Evolutionary conservation across 169 alveolate genomes (phyloP), one percentile per base, ranked within the genome.

Genomic region (Babesia divergens): DNA sequence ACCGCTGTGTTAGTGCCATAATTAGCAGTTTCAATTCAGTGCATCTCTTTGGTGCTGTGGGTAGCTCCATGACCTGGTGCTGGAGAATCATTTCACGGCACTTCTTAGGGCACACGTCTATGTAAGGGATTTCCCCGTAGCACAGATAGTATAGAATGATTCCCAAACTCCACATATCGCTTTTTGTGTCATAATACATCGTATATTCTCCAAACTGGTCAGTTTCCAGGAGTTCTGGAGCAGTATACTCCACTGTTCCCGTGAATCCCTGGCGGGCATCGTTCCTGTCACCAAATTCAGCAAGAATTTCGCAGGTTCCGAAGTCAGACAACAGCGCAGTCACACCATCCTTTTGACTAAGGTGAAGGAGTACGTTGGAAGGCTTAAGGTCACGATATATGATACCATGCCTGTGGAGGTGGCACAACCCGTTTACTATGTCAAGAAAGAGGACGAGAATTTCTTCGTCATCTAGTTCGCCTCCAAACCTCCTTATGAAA

Each of bases 121-220:
- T 18, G 54, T 67, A 86, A 9, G 92, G 92, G 35, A 86, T 42
- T 9, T 24, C 26, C 7, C 84, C 89, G 70, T 76, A 90, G 44
- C 89, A 85, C 49, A 90, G 46, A 18, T 69, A 80, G 65, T 71
- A 90, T n/a, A 90, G 76, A 7, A 89, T 66, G 32, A 89, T 68
- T n/a, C 95, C 95, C 47, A 90, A 68, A 40, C 91, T 79, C 95
- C 95, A 90, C 86, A 90, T 82, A 55, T 90, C 95, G 29, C 90
- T 72, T 55, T 89, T 77, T 24, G 74, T 42, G 67, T 90, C 86
- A 49, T 71, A 68, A 58, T 52, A 70, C 11, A 64, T 69, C 16
- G 29, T 65, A 50, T 58, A 77, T 40, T 70, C 55, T 0, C 90
- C 87, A 11, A 49, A 43, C 13, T 52, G 49, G 60, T 82, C 75